Conservation (phyloP, 1,284 basidiomycete genomes). For the Puccinia hordei region DNA sequence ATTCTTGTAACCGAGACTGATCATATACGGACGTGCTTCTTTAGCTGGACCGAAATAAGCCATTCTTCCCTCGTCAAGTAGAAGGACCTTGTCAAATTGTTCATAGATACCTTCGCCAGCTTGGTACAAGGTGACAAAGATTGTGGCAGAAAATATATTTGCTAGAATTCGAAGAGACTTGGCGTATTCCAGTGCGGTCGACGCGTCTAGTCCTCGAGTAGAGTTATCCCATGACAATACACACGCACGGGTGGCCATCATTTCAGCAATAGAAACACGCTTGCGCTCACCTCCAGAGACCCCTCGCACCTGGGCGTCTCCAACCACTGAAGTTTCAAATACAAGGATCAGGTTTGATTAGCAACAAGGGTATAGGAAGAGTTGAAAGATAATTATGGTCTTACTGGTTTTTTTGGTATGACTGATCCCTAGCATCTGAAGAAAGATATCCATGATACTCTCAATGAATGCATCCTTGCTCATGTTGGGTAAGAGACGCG, state of each 20-base stretch:
- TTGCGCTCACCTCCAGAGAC: constrained; percentile 67
- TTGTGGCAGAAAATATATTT: constrained; percentile 65
- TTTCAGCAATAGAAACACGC: constrained; percentile 68
- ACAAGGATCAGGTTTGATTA: constrained; percentile 63
- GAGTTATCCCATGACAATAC: constrained; percentile 64
- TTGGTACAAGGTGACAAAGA: constrained; percentile 63
- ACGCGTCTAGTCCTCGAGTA: constrained; percentile 74
- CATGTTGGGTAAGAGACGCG: constrained; percentile 63
- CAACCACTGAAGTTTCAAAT: constrained; percentile 62
- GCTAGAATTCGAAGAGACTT: constrained; percentile 65
- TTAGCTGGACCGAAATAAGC: constrained; percentile 76
- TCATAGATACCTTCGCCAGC: constrained; percentile 63
- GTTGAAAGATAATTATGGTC: background rate
- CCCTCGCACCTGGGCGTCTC: constrained; percentile 65
- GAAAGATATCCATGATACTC: constrained; percentile 64
- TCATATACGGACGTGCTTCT: constrained; percentile 76
- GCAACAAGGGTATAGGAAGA: background rate
- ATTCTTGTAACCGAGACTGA: constrained; percentile 62
- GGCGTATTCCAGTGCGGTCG: constrained; percentile 67
- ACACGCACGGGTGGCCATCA: constrained; percentile 62
- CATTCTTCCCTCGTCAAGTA: constrained; percentile 74
- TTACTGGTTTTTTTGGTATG: constrained; percentile 62
- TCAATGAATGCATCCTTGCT: constrained; percentile 63
- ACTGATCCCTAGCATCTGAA: constrained; percentile 63
- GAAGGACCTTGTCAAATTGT: constrained; percentile 74